These are phyloP conservation scores for Beta corolliflora DNA, from an alignment of 179 eudicot genomes.

Conservation along the genomic window DNA sequence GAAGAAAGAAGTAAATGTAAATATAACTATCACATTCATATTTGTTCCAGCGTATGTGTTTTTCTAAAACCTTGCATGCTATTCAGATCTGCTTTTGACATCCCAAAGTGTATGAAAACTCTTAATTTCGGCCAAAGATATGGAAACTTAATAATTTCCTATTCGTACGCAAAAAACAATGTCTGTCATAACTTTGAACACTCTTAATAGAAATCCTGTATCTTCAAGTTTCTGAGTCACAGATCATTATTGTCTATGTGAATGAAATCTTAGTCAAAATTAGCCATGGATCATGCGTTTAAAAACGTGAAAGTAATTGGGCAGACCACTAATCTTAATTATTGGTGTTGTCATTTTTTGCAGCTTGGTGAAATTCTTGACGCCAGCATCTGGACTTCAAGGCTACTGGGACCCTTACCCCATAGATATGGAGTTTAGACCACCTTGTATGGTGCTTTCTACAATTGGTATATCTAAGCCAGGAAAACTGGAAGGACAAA, in stretches of 20 bases:
- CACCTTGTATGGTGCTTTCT: slow-evolving; percentile 94
- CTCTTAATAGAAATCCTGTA: neutral
- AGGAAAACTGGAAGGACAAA: slow-evolving; percentile 91
- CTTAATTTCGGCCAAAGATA: neutral
- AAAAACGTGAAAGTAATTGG: neutral
- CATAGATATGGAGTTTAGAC: slow-evolving; percentile 93
- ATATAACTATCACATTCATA: neutral
- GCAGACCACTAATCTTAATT: slow-evolving; percentile 1
- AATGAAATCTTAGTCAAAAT: neutral
- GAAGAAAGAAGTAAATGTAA: neutral
- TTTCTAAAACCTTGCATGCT: neutral
- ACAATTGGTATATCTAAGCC: slow-evolving; percentile 97
- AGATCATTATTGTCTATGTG: neutral
- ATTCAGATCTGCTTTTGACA: neutral
- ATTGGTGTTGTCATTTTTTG: slow-evolving; percentile 4
- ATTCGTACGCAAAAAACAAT: neutral
- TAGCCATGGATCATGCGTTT: neutral
- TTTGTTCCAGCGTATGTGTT: neutral
- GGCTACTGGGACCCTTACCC: slow-evolving; percentile 99
- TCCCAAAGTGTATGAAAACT: neutral
- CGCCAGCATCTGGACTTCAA: slow-evolving; percentile 81
- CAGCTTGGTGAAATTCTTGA: slow-evolving; percentile 96
- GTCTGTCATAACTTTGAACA: neutral
- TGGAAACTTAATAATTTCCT: neutral
- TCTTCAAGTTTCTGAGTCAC: neutral